phyloP scores from a whole-genome alignment of 1,139 yeast genomes.

The Yamadazyma mexicana region DNA sequence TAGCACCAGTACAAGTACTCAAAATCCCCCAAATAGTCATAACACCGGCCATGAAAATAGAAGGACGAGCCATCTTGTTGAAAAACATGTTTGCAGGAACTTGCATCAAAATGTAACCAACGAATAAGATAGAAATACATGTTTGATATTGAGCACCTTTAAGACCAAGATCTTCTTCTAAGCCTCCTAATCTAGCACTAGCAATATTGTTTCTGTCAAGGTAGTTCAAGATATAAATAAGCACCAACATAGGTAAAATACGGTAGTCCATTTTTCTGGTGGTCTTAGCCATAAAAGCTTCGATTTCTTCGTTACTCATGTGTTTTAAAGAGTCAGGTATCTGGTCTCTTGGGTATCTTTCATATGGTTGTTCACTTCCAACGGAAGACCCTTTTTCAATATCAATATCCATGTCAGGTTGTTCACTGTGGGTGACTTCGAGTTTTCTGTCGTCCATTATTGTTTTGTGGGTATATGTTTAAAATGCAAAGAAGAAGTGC shows the following conservation, averaged over 20 bases:
- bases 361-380: not conserved
- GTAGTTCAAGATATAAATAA: constrained; percentile 52
- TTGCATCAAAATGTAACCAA: constrained; percentile 62
- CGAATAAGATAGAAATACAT: constrained; percentile 56
- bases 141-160: constrained; percentile 54
- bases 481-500: not conserved
- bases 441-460: constrained; percentile 5
- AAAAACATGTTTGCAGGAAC: constrained; percentile 53
- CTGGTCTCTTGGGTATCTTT: constrained; percentile 3
- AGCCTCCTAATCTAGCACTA: constrained; percentile 59
- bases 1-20: constrained; percentile 37
- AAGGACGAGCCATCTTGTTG: constrained; percentile 52
- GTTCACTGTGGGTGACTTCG: constrained; percentile 8
- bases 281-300: constrained; percentile 38
- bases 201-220: constrained; percentile 65
- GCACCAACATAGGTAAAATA: constrained; percentile 55
- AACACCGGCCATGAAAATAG: constrained; percentile 48
- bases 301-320: constrained; percentile 37
- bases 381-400: not conserved
- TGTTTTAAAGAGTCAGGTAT: constrained; percentile 37
- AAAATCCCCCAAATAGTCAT: constrained; percentile 57
- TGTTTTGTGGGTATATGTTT: no score
- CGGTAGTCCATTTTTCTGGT: constrained; percentile 51
- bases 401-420: constrained; percentile 1
- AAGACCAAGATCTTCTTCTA: constrained; percentile 51